Percentiles rank a stretch among this genome's conserved stretches.
Evolutionary conservation across 1,284 basidiomycete genomes (phyloP).

Genomic region (Cutaneotrichosporon cavernicola): DNA sequence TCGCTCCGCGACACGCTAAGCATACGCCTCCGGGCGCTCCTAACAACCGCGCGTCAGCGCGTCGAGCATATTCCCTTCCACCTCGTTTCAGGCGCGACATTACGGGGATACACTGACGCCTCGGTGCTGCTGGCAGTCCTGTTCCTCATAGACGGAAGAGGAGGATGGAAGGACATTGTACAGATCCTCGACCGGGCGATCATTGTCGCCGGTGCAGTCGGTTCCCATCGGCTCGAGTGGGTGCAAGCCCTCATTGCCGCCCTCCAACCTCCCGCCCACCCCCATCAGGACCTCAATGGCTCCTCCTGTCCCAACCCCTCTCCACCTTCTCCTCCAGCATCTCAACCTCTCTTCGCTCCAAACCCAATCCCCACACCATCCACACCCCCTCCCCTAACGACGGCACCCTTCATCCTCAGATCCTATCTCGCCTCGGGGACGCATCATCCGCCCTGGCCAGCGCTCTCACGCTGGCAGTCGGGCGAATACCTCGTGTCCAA

Average conservation of each 20-base stretch:
- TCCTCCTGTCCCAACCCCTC: not conserved
- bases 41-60: slow-evolving; percentile 51
- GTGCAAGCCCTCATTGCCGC: slow-evolving; percentile 62
- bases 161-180: slow-evolving; percentile 47
- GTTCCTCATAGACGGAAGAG: slow-evolving; percentile 20
- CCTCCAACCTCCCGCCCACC: slow-evolving; percentile 9
- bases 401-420: slow-evolving; percentile 70
- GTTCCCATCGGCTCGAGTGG: slow-evolving; percentile 61
- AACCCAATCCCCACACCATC: slow-evolving; percentile 46
- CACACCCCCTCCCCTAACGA: slow-evolving; percentile 56
- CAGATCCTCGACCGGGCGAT: slow-evolving; percentile 71
- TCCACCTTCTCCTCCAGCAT: not conserved
- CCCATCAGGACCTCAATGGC: no score
- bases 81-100: slow-evolving; percentile 48
- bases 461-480: slow-evolving; percentile 63
- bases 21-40: slow-evolving; percentile 32
- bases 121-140: slow-evolving; percentile 37
- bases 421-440: slow-evolving; percentile 61
- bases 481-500: slow-evolving; percentile 64
- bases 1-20: not conserved
- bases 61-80: slow-evolving; percentile 53
- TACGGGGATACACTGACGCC: slow-evolving; percentile 55
- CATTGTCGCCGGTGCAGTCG: slow-evolving; percentile 77
- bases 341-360: slow-evolving; percentile 22
- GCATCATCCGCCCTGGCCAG: slow-evolving; percentile 65